Evolutionary conservation across 495 filamentous ascomycete genomes (phyloP).

Genomic region (Xanthoparmelia taractica): DNA sequence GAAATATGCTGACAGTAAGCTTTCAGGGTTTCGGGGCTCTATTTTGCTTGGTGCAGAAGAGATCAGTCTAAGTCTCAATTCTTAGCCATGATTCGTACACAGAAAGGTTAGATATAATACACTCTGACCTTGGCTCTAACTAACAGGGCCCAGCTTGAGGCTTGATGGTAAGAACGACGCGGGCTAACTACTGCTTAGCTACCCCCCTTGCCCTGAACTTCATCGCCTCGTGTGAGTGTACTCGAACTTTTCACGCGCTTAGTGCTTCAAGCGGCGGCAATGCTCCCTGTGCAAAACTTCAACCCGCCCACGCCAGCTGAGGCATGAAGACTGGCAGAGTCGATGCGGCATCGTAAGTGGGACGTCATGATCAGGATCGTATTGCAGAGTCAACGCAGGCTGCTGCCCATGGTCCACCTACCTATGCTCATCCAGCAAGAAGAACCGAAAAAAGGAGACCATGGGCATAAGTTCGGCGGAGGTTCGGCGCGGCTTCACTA

Average conservation of each 20-base stretch:
- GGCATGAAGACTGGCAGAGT: constrained; percentile 10
- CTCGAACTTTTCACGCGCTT: neutral
- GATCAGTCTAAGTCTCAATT: constrained; percentile 62
- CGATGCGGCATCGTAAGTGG: constrained; percentile 4
- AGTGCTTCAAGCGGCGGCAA: constrained; percentile 27
- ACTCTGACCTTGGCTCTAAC: neutral
- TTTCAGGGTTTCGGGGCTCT: constrained; percentile 53
- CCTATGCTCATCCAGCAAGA: neutral
- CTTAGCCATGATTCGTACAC: constrained; percentile 62
- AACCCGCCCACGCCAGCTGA: neutral
- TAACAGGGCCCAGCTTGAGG: neutral
- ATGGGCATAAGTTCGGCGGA: constrained; percentile 12
- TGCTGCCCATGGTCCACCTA: constrained; percentile 10
- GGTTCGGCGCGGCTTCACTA: constrained; percentile 65
- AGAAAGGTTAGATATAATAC: constrained; percentile 54
- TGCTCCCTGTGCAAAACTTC: constrained; percentile 8
- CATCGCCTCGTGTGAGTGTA: constrained; percentile 74
- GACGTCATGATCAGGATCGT: constrained; percentile 41
- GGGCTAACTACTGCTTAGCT: constrained; percentile 39
- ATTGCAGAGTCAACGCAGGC: constrained; percentile 29
- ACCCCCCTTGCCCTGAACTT: constrained; percentile 71
- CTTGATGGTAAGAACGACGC: neutral
- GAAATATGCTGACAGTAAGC: constrained; percentile 3
- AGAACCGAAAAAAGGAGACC: constrained; percentile 17
- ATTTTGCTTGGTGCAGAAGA: constrained; percentile 59